Evolutionary conservation across 148 eudicot genomes (phyloP), one percentile per base, ranked within the genome.

Genomic region (Hydrangea macrophylla): DNA sequence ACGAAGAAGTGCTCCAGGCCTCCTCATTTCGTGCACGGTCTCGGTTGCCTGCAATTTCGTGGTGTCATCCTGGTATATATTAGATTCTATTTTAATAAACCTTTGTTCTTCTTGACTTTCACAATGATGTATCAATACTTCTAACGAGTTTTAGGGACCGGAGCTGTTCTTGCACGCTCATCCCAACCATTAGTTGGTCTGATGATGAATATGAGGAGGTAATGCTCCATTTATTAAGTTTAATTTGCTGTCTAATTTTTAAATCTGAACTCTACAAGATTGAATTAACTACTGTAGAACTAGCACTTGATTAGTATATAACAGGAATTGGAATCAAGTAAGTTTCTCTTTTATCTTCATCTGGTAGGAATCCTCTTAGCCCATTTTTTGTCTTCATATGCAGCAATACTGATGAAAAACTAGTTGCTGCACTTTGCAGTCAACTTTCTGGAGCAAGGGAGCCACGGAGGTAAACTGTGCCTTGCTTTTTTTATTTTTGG

Each of bases 121-220:
- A 51, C 55, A 5, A 44, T 57, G 6, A 24, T 17, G 48, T 18
- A 18, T 70, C 35, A 55, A 22, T 48, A 67, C 25, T 1, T 45
- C 17, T 28, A 37, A 24, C 79, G 39, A 64, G 35, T 48, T 71
- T 50, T 74, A 95, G 99, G 56, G 55, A 91, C 79, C 64, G 97
- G 97, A 60, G 99, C 99, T 65, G 99, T 95, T 69, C 87, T 95
- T 62, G 99, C 99, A 48, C 87, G 99, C 65, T 95, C 99, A 64
- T 95, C 99, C 33, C 99, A 95, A 76, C 99, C 99, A 67, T 74
- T 95, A 70, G 99, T 95, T 76, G 99, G 99, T 62, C 85, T 95
- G 36, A 91, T 95, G 99, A 94, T 94, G 99, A 95, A 89, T 82
- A 89, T 89, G 97, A 84, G 99, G 77, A 95, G 97, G 99, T 94